Base-by-base conservation (phyloP, 495 filamentous ascomycete genomes). In the Aspergillus hancockii region DNA sequence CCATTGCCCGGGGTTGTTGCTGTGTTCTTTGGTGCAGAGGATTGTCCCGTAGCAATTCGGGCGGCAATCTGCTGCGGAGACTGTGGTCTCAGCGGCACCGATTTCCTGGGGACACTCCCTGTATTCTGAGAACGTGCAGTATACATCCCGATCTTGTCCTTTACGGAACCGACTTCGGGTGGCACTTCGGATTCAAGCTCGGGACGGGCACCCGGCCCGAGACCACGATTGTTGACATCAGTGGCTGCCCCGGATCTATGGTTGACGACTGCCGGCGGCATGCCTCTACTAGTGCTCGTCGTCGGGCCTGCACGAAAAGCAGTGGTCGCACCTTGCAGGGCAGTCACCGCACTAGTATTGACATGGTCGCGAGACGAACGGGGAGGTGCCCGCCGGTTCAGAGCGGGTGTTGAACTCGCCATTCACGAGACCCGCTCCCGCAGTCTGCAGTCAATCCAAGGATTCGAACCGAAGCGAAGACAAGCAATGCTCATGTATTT, bases 91-190 rank as follows among this genome's bases (percentile, higher is more conserved):
- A 69, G 52, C 1, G 62, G 53, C 7, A 63, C 46, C 30, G 54
- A 45, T 23, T 32, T 41, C 63, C 62, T 47, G 8, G 18, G 41
- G 8, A 58, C 58, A 49, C 54, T 61, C 54, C 30, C 21, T 45
- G 58, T 19, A 49, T 32, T 43, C 46, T 54, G 66, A 21, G 65
- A 60, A 31, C 64, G 67, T 16, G 63, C 61, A n/a, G 72, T 66
- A 47, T 73, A 73, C 50, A 57, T 63, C 41, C 71, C 72, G 34
- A 79, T 76, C 57, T 76, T 78, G 54, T 77, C 75, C 64, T 61
- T 76, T 34, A 79, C 75, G 4, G 75, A 75, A 43, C 74, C 75
- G 19, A 67, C 64, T 61, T 74, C 73, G 8, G 73, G 77, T 9
- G 57, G 67, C n/a, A 61, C 46, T n/a, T 69, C 65, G 13, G 69